Base-by-base conservation (phyloP, 345 rosid species). In the Brassica incana region DNA sequence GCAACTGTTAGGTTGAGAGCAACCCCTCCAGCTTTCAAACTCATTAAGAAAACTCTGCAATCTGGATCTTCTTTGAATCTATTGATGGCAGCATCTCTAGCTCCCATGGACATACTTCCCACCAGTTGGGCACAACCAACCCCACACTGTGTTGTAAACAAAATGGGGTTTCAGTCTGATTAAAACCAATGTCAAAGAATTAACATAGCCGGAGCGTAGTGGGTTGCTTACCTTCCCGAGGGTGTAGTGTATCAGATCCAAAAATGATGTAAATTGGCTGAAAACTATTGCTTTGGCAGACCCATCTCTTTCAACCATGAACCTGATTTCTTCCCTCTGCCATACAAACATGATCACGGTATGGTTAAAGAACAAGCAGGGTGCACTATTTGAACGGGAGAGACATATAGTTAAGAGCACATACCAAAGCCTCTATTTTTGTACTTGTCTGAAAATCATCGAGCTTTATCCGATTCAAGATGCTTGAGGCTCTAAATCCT, bases 1-100 rank as follows among this genome's bases (percentile, higher is more conserved):
- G 99, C 99, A n/a, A 90, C 94, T 5, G 99, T 95, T 71, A 95
- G 86, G 82, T 93, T 95, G 20, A 95, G 94, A 14, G 99, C 99
- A 61, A 93, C 86, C 59, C 99, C 98, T 77, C 99, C 99, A 30
- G 98, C 98, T 85, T 95, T 93, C 84, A 95, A 85, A 83, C 99
- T 91, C 90, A 93, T 87, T 8, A 95, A 87, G 84, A 95, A 95
- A 66, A 95, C 86, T 86, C 78, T 95, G 87, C 99, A 95, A 54
- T 90, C 88, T 30, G 99, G 91, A 81, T 91, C 97, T 73, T 91
- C 93, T 32, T 84, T 88, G 78, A 95, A 95, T 78, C 78, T 91
- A 78, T 89, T 95, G 77, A 95, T 92, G 43, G 97, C 97, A 61
- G 82, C 83, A 87, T 91, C 97, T 85, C 99, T 89, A 8, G 90